A percentile compares a stretch with the other conserved stretches of the same genome.
phyloP scores from a whole-genome alignment of 31 red algal genomes.

The Bonnemaisonia californica region DNA sequence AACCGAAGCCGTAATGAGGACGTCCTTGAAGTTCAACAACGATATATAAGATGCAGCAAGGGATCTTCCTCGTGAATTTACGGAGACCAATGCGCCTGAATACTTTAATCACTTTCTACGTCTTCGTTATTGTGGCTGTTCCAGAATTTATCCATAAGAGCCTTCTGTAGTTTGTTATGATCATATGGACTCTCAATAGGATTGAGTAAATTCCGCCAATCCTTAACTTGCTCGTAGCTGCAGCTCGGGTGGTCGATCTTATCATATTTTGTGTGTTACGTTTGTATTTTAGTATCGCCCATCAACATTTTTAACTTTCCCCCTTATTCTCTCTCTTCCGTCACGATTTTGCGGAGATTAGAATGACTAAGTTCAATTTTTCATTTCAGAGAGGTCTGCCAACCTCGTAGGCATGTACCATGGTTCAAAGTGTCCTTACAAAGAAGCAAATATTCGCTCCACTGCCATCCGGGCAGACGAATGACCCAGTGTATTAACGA shows the following conservation, averaged over 20 bases:
- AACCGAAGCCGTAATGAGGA: no score
- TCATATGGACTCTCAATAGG: neutral
- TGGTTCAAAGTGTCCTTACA: slow-evolving; percentile 4
- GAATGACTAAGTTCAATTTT: neutral
- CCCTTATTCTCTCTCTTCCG: neutral
- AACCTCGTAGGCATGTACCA: neutral
- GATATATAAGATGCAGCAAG: no score
- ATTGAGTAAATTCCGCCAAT: neutral
- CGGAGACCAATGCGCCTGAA: no score
- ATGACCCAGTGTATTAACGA: neutral
- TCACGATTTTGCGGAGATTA: neutral
- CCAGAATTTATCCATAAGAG: slow-evolving; percentile 18
- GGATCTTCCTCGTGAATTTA: no score
- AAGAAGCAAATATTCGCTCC: neutral
- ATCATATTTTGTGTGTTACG: no score
- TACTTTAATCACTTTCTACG: no score
- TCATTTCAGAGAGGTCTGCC: neutral
- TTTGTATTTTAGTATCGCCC: neutral
- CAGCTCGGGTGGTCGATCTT: no score
- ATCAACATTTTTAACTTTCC: neutral
- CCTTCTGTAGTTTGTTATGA: neutral
- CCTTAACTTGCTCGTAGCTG: slow-evolving; percentile 7
- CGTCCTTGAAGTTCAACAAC: no score
- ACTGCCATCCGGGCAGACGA: neutral
- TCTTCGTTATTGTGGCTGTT: slow-evolving; percentile 4